Evolutionary conservation across 495 filamentous ascomycete genomes (phyloP), one percentile per base, ranked within the genome.

Genomic region (Lichina pygmaea): DNA sequence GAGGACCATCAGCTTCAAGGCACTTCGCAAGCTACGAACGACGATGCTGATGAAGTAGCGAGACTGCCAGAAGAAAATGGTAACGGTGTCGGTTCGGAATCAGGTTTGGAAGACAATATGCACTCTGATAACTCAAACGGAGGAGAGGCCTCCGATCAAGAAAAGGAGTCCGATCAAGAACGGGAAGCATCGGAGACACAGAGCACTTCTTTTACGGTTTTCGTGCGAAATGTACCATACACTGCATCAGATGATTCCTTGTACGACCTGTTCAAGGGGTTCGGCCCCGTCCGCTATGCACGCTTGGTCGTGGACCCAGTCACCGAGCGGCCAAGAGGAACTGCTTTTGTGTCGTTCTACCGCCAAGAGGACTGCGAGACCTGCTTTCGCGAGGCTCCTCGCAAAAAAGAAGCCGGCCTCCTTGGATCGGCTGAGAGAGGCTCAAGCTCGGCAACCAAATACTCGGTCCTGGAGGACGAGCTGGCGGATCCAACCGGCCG

Each of bases 211-310:
- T 71, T 71, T 9, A 93, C 85, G 0, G 60, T 94, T 37, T 99
- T 99, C 63, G 70, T 95, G 52, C 82, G 89, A 48, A 99, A 99
- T 54, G 65, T 99, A 17, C 86, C 89, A 1, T 99, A 91, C 58
- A 78, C 78, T 11, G 71, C 69, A 33, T 74, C 75, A 24, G 84
- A 99, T 53, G 73, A 82, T 45, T 61, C 67, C 16, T 70, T 99
- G 15, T 74, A 81, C 50, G 69, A 77, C 32, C 84, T 93, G 53
- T 99, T 99, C 53, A 57, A 61, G 8, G 65, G 73, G 50, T 99
- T 99, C 51, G 89, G 89, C 38, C 65, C 66, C 1, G 62, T 95
- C 43, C 69, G 83, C 17, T 99, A 94, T 56, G 86, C 85, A 16
- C 68, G 91, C 36, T 72, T 92, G 30, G 91, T 99, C 31, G 64